Percentiles rank a stretch among this genome's conserved stretches.
Conservation (phyloP, 2,329 filamentous ascomycete species). For the Ceratocystis smalleyi region DNA sequence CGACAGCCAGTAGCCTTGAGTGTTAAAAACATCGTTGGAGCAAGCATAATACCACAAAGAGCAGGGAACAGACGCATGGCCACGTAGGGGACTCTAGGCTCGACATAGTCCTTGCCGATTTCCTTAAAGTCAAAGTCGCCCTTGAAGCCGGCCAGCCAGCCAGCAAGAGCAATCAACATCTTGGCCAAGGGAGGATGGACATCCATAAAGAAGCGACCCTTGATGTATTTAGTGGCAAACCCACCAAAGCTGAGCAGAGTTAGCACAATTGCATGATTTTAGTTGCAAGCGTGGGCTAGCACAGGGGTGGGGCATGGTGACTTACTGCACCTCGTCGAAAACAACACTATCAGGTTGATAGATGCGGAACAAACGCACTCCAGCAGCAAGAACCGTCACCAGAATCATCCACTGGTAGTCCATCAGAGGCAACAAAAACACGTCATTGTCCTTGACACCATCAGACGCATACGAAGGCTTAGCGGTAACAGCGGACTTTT, state of each 20-base stretch:
- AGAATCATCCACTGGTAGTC: constrained; percentile 66
- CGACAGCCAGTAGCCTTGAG: constrained; percentile 82
- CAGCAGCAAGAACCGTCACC: constrained; percentile 58
- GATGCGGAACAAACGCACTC: constrained; percentile 84
- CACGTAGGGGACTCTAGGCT: constrained; percentile 88
- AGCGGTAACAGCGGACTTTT: constrained; percentile 10
- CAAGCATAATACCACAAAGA: constrained; percentile 70
- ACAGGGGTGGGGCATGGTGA: constrained; percentile 21
- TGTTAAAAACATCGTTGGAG: constrained; percentile 87
- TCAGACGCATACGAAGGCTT: constrained; percentile 52
- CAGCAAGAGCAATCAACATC: constrained; percentile 85
- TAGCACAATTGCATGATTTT: neutral
- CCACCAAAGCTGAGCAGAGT: constrained; percentile 63
- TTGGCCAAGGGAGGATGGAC: constrained; percentile 97
- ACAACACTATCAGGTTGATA: constrained; percentile 93
- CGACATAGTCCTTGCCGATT: constrained; percentile 95
- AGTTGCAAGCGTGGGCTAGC: neutral
- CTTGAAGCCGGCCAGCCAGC: constrained; percentile 87
- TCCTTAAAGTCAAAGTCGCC: constrained; percentile 98
- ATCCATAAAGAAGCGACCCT: constrained; percentile 99
- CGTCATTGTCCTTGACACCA: constrained; percentile 75
- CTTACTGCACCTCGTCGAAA: constrained; percentile 97
- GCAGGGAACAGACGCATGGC: constrained; percentile 92
- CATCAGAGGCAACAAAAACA: constrained; percentile 67
- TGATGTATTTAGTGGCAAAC: constrained; percentile 98